Base-by-base conservation (phyloP, 2,329 filamentous ascomycete species). In the Mycosphaerella sp. region DNA sequence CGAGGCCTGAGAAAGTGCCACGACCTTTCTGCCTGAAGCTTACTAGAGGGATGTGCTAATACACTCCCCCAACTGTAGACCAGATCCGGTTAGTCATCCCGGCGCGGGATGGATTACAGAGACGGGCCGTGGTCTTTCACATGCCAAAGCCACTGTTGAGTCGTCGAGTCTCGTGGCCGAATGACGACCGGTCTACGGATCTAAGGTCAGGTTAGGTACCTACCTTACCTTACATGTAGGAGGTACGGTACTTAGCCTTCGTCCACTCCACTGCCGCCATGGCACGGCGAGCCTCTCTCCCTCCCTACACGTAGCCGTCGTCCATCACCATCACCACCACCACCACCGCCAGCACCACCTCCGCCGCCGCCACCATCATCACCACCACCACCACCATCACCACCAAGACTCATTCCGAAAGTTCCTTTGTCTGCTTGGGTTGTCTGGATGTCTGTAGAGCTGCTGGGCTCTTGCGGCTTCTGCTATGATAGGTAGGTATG, bases 401-500 rank as follows among this genome's bases (percentile, higher is more conserved):
- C 26, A 29, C 26, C 26, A 29, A 29, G 26, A 3, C 3, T 7
- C 26, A 1, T 29, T 29, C 26, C 5, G 26, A 29, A 29, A 29
- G 26, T 21, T 44, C 7, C 17, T 44, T 12, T 11, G 26, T 6
- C 29, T 44, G 42, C 42, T 21, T 12, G 42, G 17, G 42, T 21
- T 44, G 42, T 44, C 12, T 38, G 34, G 34, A 38, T 38, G 34
- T 38, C 34, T 38, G 10, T 38, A 38, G 34, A 38, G 34, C 34
- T 38, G 34, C 12, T n/a, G 34, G 10, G 34, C 12, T 38, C 34
- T 10, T 29, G 42, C 3, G 17, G 7, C 17, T 48, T 34, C 43
- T 23, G 43, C 43, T 44, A 59, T 59, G 57, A 59, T 59, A 59
- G 57, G 57, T 59, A 59, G 57, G 57, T 57, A 41, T 12, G 52